Evolutionary conservation across 1,284 basidiomycete species (phyloP).

Genomic region (Testicularia cyperi): DNA sequence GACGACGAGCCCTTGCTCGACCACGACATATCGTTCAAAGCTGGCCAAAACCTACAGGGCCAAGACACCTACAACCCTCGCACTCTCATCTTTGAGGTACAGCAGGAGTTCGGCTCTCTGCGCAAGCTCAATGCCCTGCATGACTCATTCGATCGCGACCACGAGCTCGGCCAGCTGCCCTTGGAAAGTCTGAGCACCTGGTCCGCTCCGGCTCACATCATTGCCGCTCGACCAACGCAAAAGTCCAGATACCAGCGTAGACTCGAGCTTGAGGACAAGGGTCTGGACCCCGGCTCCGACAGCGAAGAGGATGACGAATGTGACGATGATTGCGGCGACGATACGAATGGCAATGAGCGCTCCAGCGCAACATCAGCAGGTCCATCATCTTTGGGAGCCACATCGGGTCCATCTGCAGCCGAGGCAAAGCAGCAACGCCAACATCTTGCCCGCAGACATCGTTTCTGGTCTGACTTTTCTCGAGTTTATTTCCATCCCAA

Average conservation of each 20-base stretch:
- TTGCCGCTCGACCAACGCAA: slow-evolving; percentile 9
- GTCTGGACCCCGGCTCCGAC: slow-evolving; percentile 20
- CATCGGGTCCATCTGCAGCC: neutral
- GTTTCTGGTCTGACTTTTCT: slow-evolving; percentile 55
- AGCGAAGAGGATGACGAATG: slow-evolving; percentile 16
- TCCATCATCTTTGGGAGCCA: too few relatives aligned
- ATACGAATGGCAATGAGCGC: slow-evolving; percentile 4
- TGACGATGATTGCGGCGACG: slow-evolving; percentile 2
- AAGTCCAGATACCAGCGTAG: slow-evolving; percentile 30
- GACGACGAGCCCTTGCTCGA: slow-evolving; percentile 40
- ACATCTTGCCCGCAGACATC: too few relatives aligned
- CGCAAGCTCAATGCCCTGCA: slow-evolving; percentile 40
- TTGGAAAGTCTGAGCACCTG: slow-evolving; percentile 19
- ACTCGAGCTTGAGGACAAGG: slow-evolving; percentile 36
- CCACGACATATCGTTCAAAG: slow-evolving; percentile 51
- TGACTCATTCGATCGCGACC: slow-evolving; percentile 13
- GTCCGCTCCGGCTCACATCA: slow-evolving; percentile 11
- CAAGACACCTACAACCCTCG: slow-evolving; percentile 51
- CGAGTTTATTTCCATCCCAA: slow-evolving; percentile 43
- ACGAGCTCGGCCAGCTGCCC: slow-evolving; percentile 9
- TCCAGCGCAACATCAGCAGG: neutral
- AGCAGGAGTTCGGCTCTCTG: slow-evolving; percentile 48
- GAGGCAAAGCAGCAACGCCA: neutral
- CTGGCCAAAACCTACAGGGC: slow-evolving; percentile 40
- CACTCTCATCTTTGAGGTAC: slow-evolving; percentile 47